Evolutionary conservation across 371 early-diverging fungal species (phyloP), one percentile per base, ranked within the genome.

Genomic region (Rhizopus arrhizus): DNA sequence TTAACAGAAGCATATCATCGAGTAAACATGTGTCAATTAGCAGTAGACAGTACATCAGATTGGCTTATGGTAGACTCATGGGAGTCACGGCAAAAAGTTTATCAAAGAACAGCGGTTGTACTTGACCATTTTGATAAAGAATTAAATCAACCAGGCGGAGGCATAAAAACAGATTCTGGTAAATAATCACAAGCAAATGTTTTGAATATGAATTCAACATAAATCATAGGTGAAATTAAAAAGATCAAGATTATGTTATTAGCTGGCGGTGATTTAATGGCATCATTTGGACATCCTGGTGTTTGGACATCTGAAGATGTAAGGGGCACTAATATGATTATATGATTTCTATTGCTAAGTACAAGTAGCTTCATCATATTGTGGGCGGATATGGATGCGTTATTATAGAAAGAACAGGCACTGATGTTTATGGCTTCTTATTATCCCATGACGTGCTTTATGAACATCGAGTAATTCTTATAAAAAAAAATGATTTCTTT

Each of bases 61-160:
- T 96, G 95, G 94, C 64, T 98, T 12, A 96, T 95, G 95, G 96
- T 97, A 9, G 99, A 98, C 77, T 77, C 85, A 50, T 98, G 98
- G 98, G 99, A 98, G 70, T 81, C 90, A 55, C 56, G 85, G 45
- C 95, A 95, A 69, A 66, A 79, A 1, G 83, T 75, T 22, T 96
- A 92, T 65, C 89, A 89, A 70, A 77, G 94, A 13, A 97, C 97
- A 2, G 93, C 93, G 0, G 73, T 89, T 55, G 99, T 97, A 3
- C 70, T 98, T 49, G 95, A 97, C 72, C 98, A 97, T 70, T 96
- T 98, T 74, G 85, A 96, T 64, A 71, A 89, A 4, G 83, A 91
- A 67, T 69, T 98, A 51, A 97, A 98, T 67, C 79, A 67, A 2
- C 67, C 65, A 3, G 75, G 82, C 10, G 80, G 83, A 13, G 90